These are phyloP conservation scores for Chaetomium fimeti DNA, from an alignment of 495 filamentous ascomycete genomes.

Conservation along the genomic window DNA sequence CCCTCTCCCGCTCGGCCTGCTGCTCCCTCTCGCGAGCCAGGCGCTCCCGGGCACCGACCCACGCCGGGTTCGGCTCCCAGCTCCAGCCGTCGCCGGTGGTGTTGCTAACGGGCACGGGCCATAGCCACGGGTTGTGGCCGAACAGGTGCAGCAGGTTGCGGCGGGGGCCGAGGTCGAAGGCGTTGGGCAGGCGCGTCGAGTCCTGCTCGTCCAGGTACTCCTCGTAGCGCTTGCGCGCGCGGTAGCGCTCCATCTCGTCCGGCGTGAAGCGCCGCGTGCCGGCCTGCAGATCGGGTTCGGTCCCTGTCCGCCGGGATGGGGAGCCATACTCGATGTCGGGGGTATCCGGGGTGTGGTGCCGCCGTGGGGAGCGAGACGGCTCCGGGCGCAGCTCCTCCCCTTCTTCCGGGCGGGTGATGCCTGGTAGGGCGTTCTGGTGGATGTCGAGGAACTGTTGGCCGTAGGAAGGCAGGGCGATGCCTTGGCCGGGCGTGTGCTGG, in stretches of 20 bases:
- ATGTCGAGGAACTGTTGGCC: conserved; percentile 75
- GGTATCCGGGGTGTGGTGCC: conserved; percentile 14
- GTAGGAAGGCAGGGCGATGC: conserved; percentile 59
- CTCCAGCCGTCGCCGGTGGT: conserved; percentile 91
- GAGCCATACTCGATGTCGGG: conserved; percentile 29
- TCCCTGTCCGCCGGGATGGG: conserved; percentile 28
- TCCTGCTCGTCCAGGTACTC: conserved; percentile 87
- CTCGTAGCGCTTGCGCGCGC: conserved; percentile 71
- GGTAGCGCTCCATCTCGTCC: conserved; percentile 67
- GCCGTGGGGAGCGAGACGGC: conserved; percentile 12
- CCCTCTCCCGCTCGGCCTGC: conserved; percentile 56
- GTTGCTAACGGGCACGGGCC: conserved; percentile 78
- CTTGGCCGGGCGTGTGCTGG: conserved; percentile 48
- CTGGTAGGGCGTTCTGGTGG: conserved; percentile 79
- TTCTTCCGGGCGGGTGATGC: conserved; percentile 75
- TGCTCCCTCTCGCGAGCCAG: conserved; percentile 58
- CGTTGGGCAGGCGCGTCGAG: conserved; percentile 79
- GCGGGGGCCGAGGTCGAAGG: conserved; percentile 83
- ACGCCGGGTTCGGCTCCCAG: conserved; percentile 80
- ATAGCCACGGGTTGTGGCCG: conserved; percentile 64
- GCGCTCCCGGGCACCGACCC: conserved; percentile 64
- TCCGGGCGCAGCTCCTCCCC: conserved; percentile 57
- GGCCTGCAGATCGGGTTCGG: conserved; percentile 53
- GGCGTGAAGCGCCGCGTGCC: conserved; percentile 56
- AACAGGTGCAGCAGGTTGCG: conserved; percentile 83